Evolutionary conservation across 805 yeast genomes (phyloP), one percentile per base, ranked within the genome.

Genomic region (Pichia membranifaciens): DNA sequence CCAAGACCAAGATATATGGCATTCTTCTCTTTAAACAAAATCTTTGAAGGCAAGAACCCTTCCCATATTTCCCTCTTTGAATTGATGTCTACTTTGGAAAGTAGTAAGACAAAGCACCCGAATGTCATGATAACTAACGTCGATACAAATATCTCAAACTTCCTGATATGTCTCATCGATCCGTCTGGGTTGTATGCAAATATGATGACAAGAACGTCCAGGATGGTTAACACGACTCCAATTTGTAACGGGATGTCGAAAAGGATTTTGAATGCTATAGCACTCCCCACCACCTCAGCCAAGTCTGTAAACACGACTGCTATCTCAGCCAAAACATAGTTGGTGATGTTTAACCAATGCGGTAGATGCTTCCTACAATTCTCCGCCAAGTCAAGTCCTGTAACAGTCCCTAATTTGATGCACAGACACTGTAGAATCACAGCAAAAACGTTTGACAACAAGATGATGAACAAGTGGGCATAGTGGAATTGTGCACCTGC

Each of bases 231-330:
- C 6, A 84, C 52, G 3, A 89, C 95, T 45, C 97, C 97, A 35
- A 74, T 64, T 1, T 81, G 61, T 48, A 89, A 69, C 0, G 96
- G 96, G 10, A 89, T 78, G 1, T 75, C 72, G 57, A 89, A 82
- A 23, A 89, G 63, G 50, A 89, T 87, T 54, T 87, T 81, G 44
- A 89, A 70, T 0, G 96, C 80, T 41, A 89, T 86, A 10, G 96
- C 96, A 3, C 96, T 84, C 2, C 97, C 97, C 7, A 89, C 91
- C 10, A 89, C 96, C 64, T 89, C 97, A 0, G 96, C 96, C 57
- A 89, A 68, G 62, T 89, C 97, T 0, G 97, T 89, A 9, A 96
- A 95, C 32, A 89, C 82, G 51, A 89, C 89, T 2, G 96, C 96
- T 21, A 87, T 56, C 58, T 89, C 96, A 0, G 96, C 88, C 55